Conservation (phyloP, 208 protist species). For the Trypanosoma caninum region DNA sequence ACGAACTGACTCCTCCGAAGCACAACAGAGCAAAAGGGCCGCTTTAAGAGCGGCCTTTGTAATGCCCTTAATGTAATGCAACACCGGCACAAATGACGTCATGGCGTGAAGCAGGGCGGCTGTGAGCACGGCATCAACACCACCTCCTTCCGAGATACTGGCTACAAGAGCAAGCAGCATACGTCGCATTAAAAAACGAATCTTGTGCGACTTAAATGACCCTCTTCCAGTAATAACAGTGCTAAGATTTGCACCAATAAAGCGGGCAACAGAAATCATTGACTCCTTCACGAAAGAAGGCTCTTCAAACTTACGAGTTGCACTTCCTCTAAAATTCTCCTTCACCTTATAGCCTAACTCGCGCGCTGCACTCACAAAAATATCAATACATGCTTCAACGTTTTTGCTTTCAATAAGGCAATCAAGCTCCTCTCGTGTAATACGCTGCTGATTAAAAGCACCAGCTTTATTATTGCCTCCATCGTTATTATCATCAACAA, state of each 20-base stretch:
- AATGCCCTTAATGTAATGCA: slow-evolving; percentile 87
- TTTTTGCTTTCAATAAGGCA: slow-evolving; percentile 36
- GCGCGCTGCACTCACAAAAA: slow-evolving; percentile 77
- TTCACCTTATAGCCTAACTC: slow-evolving; percentile 75
- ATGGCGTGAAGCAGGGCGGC: slow-evolving; percentile 66
- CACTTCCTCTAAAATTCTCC: slow-evolving; percentile 57
- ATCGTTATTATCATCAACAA: slow-evolving; percentile 26
- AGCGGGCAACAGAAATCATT: slow-evolving; percentile 62
- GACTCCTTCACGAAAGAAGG: slow-evolving; percentile 86
- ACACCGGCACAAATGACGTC: slow-evolving; percentile 78
- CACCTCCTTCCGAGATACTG: slow-evolving; percentile 60
- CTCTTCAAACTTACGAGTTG: slow-evolving; percentile 85
- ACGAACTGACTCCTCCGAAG: slow-evolving; percentile 73
- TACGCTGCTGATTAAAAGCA: slow-evolving; percentile 27
- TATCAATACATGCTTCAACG: slow-evolving; percentile 57
- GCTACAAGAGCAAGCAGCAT: slow-evolving; percentile 63
- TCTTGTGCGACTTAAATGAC: slow-evolving; percentile 72
- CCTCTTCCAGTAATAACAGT: slow-evolving; percentile 81
- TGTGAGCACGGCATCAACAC: slow-evolving; percentile 55
- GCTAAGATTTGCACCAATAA: slow-evolving; percentile 55
- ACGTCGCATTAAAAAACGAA: slow-evolving; percentile 71
- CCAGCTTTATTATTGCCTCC: slow-evolving; percentile 24
- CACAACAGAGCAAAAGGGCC: slow-evolving; percentile 63
- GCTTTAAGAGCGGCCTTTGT: slow-evolving; percentile 76
- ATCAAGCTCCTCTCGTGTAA: slow-evolving; percentile 55